Percentiles rank a stretch among this genome's conserved stretches.
Conservation (phyloP, 495 filamentous ascomycete genomes). For the Daldinia vernicosa region DNA sequence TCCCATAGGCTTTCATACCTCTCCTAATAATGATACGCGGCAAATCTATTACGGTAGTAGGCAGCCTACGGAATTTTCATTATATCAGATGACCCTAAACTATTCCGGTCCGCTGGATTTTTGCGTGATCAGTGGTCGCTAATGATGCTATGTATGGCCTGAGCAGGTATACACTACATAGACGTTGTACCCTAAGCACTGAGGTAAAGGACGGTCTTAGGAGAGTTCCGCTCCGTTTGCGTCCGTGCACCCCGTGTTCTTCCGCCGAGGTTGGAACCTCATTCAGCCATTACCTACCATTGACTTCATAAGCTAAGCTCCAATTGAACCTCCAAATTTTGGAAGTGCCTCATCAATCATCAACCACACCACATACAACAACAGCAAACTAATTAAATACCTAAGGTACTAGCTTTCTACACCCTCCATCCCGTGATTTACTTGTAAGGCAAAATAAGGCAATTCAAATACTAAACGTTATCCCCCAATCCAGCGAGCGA, state of each 20-base stretch:
- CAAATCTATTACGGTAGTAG: constrained; percentile 5
- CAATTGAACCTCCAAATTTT: constrained; percentile 23
- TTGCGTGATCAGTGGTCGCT: constrained; percentile 30
- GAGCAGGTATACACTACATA: constrained; percentile 7
- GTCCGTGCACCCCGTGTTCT: constrained; percentile 35
- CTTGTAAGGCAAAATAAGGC: constrained; percentile 7
- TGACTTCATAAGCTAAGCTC: constrained; percentile 36
- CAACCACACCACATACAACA: constrained; percentile 5
- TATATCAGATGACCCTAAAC: constrained; percentile 38
- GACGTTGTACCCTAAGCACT: not conserved
- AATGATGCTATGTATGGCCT: constrained; percentile 34
- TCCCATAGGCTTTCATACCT: not conserved
- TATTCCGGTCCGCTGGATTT: constrained; percentile 16
- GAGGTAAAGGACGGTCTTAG: constrained; percentile 20
- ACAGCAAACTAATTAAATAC: constrained; percentile 34
- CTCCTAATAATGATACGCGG: constrained; percentile 9
- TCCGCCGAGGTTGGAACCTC: constrained; percentile 17
- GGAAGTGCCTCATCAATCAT: constrained; percentile 36
- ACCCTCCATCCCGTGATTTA: constrained; percentile 22
- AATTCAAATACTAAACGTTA: constrained; percentile 3
- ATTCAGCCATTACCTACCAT: not conserved
- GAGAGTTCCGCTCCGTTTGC: constrained; percentile 36
- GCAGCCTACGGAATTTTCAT: constrained; percentile 1
- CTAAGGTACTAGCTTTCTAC: constrained; percentile 13
- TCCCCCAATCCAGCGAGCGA: not conserved